Percentiles rank a stretch among this genome's conserved stretches.
phyloP scores from a whole-genome alignment of 1,284 basidiomycete species.

The Fomitopsis betulina region DNA sequence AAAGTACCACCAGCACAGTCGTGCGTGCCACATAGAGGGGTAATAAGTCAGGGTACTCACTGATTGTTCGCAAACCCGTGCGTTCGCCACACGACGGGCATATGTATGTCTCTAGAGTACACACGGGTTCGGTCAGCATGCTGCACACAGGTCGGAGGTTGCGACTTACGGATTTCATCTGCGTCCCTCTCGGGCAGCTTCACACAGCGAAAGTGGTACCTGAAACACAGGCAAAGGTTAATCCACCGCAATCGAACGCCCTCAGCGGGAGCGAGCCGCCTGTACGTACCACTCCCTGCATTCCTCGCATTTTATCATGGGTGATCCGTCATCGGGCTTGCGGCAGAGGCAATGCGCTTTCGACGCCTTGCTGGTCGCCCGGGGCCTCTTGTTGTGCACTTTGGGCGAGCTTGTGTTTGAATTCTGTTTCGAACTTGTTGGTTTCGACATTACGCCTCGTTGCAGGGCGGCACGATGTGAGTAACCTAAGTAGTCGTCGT shows the following conservation, averaged over 20 bases:
- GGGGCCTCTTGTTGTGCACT: conserved; percentile 15
- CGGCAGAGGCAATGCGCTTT: conserved; percentile 55
- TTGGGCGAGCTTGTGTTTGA: conserved; percentile 13
- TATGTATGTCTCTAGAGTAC: conserved; percentile 57
- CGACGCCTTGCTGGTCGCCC: conserved; percentile 13
- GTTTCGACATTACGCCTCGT: neutral
- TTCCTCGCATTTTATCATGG: conserved; percentile 73
- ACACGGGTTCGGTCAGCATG: conserved; percentile 4
- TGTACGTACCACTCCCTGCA: conserved; percentile 69
- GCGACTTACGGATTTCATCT: conserved; percentile 61
- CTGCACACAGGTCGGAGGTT: neutral
- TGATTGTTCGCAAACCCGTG: conserved; percentile 64
- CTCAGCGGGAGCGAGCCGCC: neutral
- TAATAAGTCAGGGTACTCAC: conserved; percentile 59
- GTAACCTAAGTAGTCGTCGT: conserved; percentile 47
- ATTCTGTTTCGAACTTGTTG: conserved; percentile 12
- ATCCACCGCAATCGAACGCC: neutral
- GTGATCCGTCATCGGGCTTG: conserved; percentile 67
- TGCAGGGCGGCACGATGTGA: conserved; percentile 1
- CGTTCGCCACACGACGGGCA: conserved; percentile 63
- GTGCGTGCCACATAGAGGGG: conserved; percentile 23
- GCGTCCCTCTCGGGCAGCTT: conserved; percentile 56
- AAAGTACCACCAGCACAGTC: conserved; percentile 28
- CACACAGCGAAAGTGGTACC: conserved; percentile 76
- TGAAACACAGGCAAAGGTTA: conserved; percentile 24